Evolutionary conservation across 345 rosid species (phyloP), one percentile per base, ranked within the genome.

Genomic region (Eutrema japonicum): DNA sequence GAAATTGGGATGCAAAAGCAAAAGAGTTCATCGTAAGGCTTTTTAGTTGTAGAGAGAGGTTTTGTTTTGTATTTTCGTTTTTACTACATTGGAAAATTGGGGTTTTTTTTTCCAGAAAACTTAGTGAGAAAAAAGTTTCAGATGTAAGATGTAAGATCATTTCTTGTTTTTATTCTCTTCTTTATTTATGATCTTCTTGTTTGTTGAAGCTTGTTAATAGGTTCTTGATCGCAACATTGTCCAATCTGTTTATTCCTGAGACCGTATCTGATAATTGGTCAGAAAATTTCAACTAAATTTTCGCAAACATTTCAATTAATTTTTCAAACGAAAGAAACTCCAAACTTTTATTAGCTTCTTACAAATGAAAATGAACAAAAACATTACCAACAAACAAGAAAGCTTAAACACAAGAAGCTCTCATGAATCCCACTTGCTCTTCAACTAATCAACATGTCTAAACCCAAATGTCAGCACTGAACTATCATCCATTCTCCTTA

Each of bases 401-500:
- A 55, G 33, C 11, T 32, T 11, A 69, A 51, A 64, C 18, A 54
- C 3, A 46, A 45, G 77, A 73, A 43, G 10, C 8, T 57, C 12
- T 57, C 41, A 65, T 70, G 70, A 78, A 32, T 83, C 80, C 83
- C 85, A 85, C 64, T 75, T 83, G 59, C 51, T 52, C 32, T 61
- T 79, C 51, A 86, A 43, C 30, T 73, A 77, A n/a, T 80, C 70
- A 41, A 72, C 40, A 65, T 88, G 93, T 58, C 66, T 81, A 63
- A 88, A 86, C 64, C 84, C 86, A 74, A 54, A 80, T 12, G 67
- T 63, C 47, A 88, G 46, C 12, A 82, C 83, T 45, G 80, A 50
- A 49, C 82, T 83, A 52, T 81, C 85, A 79, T 88, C 86, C 83
- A 76, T 80, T 66, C 96, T 88, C 68, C 61, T 80, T 79, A 88